Percentiles rank a stretch among this genome's conserved stretches.
phyloP scores from a whole-genome alignment of 768 basidiomycete species.

The Pisolithus albus region DNA sequence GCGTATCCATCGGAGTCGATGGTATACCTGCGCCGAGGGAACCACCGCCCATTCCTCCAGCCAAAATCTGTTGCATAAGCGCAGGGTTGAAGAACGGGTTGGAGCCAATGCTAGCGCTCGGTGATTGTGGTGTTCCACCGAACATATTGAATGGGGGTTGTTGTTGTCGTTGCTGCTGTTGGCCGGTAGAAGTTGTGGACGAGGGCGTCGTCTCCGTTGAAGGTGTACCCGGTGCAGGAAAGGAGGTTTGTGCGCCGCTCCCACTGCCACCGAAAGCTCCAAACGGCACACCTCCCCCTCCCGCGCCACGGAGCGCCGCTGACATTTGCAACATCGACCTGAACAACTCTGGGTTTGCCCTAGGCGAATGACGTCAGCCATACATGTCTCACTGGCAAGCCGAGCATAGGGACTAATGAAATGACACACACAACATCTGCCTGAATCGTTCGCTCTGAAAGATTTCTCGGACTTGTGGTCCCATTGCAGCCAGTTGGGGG shows the following conservation, averaged over 20 bases:
- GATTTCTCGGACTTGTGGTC: conserved; percentile 70
- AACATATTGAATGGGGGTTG: conserved; percentile 7
- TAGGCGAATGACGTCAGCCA: conserved; percentile 15
- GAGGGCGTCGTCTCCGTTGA: conserved; percentile 24
- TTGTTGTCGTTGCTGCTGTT: conserved; percentile 1
- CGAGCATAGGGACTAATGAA: background rate
- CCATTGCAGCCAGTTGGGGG: conserved; percentile 71
- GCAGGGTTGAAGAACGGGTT: conserved; percentile 33
- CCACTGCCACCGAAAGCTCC: conserved; percentile 7
- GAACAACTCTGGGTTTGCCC: conserved; percentile 72
- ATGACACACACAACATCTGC: conserved; percentile 55
- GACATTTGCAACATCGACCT: conserved; percentile 76
- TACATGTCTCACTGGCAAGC: background rate
- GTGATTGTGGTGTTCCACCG: background rate
- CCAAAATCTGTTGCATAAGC: conserved; percentile 35
- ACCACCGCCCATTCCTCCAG: conserved; percentile 22
- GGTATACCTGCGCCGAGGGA: conserved; percentile 20
- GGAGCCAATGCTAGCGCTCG: background rate
- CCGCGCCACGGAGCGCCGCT: conserved; percentile 35
- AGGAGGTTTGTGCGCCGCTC: conserved; percentile 16
- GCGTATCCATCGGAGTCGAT: conserved; percentile 50
- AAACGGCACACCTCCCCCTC: conserved; percentile 29
- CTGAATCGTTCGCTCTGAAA: conserved; percentile 74
- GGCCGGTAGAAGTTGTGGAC: conserved; percentile 7
- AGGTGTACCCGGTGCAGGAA: conserved; percentile 61